These are phyloP conservation scores for Apodospora peruviana DNA, from an alignment of 495 filamentous ascomycete species.

Conservation along the genomic window DNA sequence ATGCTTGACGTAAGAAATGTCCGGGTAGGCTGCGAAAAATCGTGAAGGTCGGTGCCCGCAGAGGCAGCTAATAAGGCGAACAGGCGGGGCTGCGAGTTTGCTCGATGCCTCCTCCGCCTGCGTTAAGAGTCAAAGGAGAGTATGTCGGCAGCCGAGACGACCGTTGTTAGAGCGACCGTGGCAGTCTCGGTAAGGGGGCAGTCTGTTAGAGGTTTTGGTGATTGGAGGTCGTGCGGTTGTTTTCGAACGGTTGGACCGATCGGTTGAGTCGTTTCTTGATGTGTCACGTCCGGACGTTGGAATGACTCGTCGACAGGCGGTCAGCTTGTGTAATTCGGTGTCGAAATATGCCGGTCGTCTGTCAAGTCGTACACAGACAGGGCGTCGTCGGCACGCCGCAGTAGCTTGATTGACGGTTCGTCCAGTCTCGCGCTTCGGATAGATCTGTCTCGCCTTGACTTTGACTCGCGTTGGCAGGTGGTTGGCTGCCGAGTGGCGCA, in stretches of 20 bases:
- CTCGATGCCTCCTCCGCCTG: background rate
- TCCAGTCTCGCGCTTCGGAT: background rate
- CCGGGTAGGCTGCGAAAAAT: conserved; percentile 1
- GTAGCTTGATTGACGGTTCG: background rate
- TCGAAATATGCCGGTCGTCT: too few relatives aligned
- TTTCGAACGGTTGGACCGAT: too few relatives aligned
- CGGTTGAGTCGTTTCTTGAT: too few relatives aligned
- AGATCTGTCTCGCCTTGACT: background rate
- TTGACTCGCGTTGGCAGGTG: background rate
- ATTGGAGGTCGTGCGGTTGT: too few relatives aligned
- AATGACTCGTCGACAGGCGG: too few relatives aligned
- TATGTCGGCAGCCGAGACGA: background rate
- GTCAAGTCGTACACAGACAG: background rate
- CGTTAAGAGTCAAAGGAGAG: background rate
- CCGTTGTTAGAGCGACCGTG: too few relatives aligned
- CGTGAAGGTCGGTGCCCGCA: background rate
- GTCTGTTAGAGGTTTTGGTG: too few relatives aligned
- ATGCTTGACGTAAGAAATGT: conserved; percentile 34
- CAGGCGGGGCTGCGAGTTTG: conserved; percentile 1
- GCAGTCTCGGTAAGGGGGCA: too few relatives aligned
- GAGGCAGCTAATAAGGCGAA: background rate
- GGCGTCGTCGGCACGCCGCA: background rate
- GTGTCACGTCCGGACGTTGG: too few relatives aligned
- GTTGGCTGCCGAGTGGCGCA: background rate
- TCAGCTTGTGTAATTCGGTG: too few relatives aligned